Base-by-base conservation (phyloP, 2,329 filamentous ascomycete genomes). In the Ophiostoma novo-ulmi region DNA sequence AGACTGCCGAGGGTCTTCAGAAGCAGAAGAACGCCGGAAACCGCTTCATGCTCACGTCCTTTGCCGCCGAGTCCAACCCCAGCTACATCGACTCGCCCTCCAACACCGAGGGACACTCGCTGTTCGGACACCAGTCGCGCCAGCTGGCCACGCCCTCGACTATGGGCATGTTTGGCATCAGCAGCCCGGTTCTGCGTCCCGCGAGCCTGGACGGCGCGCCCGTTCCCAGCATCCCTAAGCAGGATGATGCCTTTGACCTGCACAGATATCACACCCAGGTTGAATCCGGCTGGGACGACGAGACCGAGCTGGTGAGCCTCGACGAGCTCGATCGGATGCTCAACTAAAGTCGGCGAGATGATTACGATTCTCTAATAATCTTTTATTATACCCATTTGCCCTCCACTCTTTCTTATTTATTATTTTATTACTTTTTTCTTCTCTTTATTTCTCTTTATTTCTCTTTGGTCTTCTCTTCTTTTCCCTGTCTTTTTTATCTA, bases 261-360 rank as follows among this genome's bases (percentile, higher is more conserved):
- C n/a, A 41, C 1, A 36, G 38, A 4, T 65, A 41, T 31, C 20
- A 65, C 20, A 11, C 36, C 8, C 35, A 65, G 63, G 36, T 11
- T 20, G 61, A 35, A 8, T 13, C 81, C 8, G 85, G 88, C 75
- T 87, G 87, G 81, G 90, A 91, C 77, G 85, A 85, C 78, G 93
- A 89, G 78, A 93, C 94, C 1, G 95, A 98, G 82, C 91, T 89
- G 74, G 90, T 98, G 75, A 93, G 96, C 79, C 87, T 98, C 67
- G 93, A 97, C 66, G 95, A 99, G 83, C 88, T 98, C 35, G 94
- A 98, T 77, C 88, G 91, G 75, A 86, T 97, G 78, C 87, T 97
- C 76, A 89, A 87, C 75, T 92, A 5, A 44, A n/a, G 39, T 44
- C 26, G 35, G 20, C n/a, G 22, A 20, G 58, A 22, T 64, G 20